A percentile compares a stretch with the other conserved stretches of the same genome.
phyloP scores from a whole-genome alignment of 2,329 filamentous ascomycete species.

The Phialemoniopsis sp. region DNA sequence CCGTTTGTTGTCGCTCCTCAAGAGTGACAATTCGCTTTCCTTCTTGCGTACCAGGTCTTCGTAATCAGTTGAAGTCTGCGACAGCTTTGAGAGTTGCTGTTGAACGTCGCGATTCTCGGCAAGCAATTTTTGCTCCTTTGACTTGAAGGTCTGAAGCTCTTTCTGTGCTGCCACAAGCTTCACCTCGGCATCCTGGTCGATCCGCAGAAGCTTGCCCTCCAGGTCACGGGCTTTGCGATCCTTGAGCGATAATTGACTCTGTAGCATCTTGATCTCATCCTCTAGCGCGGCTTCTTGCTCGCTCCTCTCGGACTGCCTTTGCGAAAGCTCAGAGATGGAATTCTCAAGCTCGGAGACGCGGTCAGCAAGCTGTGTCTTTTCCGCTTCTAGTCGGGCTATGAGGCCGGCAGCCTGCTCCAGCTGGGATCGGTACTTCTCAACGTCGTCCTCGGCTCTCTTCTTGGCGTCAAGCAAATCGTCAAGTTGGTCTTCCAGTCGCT shows the following conservation, averaged over 20 bases:
- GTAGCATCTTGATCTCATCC: constrained; percentile 85
- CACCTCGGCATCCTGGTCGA: constrained; percentile 84
- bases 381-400: constrained; percentile 79
- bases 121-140: constrained; percentile 70
- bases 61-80: constrained; percentile 88
- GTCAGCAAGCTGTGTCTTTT: constrained; percentile 71
- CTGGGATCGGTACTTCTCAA: constrained; percentile 73
- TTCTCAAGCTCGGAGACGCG: constrained; percentile 67
- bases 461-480: constrained; percentile 86
- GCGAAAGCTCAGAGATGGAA: constrained; percentile 66
- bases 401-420: constrained; percentile 88
- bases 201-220: constrained; percentile 76
- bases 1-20: constrained; percentile 80
- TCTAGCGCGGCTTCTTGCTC: constrained; percentile 72
- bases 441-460: constrained; percentile 80
- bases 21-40: constrained; percentile 83
- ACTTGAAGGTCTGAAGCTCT: constrained; percentile 70
- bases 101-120: constrained; percentile 81
- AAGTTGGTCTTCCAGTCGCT: constrained; percentile 87
- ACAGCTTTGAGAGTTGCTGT: constrained; percentile 80
- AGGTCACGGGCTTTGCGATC: constrained; percentile 87
- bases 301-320: constrained; percentile 67
- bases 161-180: constrained; percentile 76
- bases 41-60: constrained; percentile 92
- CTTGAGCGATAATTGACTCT: constrained; percentile 84